Base-by-base conservation (phyloP, 768 basidiomycete genomes). In the Pisolithus microcarpus region DNA sequence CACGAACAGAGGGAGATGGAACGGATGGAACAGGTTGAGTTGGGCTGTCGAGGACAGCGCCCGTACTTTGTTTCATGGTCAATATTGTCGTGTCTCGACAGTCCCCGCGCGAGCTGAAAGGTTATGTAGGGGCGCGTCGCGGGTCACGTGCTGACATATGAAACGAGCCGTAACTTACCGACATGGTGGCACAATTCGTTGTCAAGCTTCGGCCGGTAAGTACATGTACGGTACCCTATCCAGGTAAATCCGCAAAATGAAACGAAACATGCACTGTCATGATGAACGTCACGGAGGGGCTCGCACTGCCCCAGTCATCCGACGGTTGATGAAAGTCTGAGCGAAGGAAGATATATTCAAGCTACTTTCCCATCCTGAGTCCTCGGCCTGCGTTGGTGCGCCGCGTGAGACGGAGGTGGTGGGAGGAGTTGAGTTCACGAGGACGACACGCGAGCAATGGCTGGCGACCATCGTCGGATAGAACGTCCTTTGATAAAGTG, bases 21-120 rank as follows among this genome's bases (percentile, higher is more conserved):
- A 42, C 52, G 4, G 66, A 66, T 0, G 62, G 56, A 4, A 69
- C 55, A 34, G 64, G 67, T 44, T 69, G 66, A 1, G 66, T 69
- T 43, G 54, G 57, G 16, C 4, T 42, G 15, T 65, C 64, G 40
- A 56, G 39, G 6, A 49, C 52, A 26, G 61, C 52, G 38, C 23
- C 28, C 24, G 50, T 6, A 55, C 39, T 18, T 30, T 36, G n/a
- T 43, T 8, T 51, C 62, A 62, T 64, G 51, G 39, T 56, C 53
- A 51, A 26, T 26, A 24, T 2, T 15, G 23, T 16, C 21, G 45
- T 18, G 48, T 26, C 38, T 24, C 24, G 18, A 38, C 26, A 21
- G 13, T 11, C 21, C 13, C 13, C 11, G 34, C 11, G 34, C 34
- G 34, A 13, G 13, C 34, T 34, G 11, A 34, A 26, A 4, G 26